Evolutionary conservation across 192 early-diverging fungal genomes (phyloP), one percentile per base, ranked within the genome.

Genomic region (Rhizophagus sp.): DNA sequence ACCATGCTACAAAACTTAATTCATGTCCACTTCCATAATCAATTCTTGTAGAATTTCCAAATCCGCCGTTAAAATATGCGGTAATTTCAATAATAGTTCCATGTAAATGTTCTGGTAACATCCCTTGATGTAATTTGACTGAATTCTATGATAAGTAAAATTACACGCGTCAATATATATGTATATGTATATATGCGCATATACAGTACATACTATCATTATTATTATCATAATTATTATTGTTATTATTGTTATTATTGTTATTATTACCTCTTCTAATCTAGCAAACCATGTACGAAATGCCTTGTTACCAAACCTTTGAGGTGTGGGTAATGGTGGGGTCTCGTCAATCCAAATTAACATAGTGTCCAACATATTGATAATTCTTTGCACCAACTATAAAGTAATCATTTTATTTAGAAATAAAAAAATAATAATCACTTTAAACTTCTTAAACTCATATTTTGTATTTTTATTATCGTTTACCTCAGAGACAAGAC

Each of bases 11-110:
- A 83, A 99, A 99, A 36, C 90, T 90, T 33, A 97, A 86, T 83
- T 99, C 98, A 82, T 99, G 98, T 17, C 98, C 98, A 39, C 92
- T 95, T 22, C 98, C 98, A 83, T 99, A 99, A 84, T 99, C 98
- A 24, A 99, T 95, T 19, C 98, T 89, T 3, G 90, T 95, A 10
- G 87, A 88, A 81, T 99, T 92, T 2, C 98, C 98, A 89, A 98
- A 97, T 13, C 86, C 81, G 30, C 87, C 87, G 0, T 79, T 85
- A 44, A 97, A 87, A 79, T 98, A 98, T 30, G 91, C 81, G 0
- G 75, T 80, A 7, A 98, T 82, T 86, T 99, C 97, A 10, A 88
- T 64, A 19, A 90, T 84, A 0, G 93, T 92, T 1, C 79, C 76
- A 68, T 91, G 87, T 10, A 83, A 73, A 12, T 69, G 27, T 2